Evolutionary conservation across 192 early-diverging fungal genomes (phyloP), one percentile per base, ranked within the genome.

Genomic region (Backusella liffmaniae): DNA sequence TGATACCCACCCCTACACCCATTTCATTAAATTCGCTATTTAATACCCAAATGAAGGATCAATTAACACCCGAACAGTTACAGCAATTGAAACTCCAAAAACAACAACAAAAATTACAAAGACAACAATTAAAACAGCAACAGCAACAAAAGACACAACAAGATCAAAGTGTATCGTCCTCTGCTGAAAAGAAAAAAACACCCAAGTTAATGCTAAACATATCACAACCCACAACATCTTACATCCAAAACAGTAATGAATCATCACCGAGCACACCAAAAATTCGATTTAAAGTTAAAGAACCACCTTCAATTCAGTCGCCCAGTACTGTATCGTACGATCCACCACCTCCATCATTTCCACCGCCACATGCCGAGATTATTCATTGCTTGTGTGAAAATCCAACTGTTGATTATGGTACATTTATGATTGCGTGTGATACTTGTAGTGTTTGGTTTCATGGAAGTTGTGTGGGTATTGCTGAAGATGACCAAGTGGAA

Each of bases 371-470:
- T 15, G 30, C 67, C 5, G 89, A 90, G 66, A 67, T 82, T 0
- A 89, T 88, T 66, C 79, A 85, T 49, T 90, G 89, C 71, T 86
- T 89, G 23, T 90, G 89, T 59, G 80, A 82, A 2, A 83, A 86
- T 68, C 89, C 89, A n/a, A 80, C 83, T 13, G 67, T 88, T 65
- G 88, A 90, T 56, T 85, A 90, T 78, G 88, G 88, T 16, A 77
- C 80, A 10, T 90, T 90, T 66, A 90, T 90, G 89, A 83, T 90
- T 78, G 86, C 89, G 8, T 90, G 89, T 73, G 89, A 90, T 73
- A 69, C 70, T 21, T 90, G 89, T 62, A 73, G 82, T 71, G 86
- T 83, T n/a, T 90, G 89, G 89, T 90, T 87, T 73, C 89, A 90
- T 83, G 89, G 89, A 42, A 77, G 79, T 21, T 90, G 89, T 76